These are phyloP conservation scores for Penicillium roqueforti DNA, from an alignment of 495 filamentous ascomycete species.

Conservation along the genomic window DNA sequence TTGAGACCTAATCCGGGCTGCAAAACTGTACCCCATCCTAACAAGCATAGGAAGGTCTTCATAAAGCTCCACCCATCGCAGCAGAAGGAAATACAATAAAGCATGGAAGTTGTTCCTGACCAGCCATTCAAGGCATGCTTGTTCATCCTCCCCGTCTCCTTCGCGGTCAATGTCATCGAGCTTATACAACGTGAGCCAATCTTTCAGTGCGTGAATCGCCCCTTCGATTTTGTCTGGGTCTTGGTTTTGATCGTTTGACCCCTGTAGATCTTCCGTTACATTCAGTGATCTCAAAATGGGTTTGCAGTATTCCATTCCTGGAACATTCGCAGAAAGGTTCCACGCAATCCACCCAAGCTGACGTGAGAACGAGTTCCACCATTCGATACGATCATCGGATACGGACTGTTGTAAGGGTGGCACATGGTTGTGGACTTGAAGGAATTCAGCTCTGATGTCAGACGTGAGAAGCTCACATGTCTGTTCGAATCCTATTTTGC, in stretches of 20 bases:
- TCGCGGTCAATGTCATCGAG: not conserved
- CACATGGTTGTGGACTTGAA: not conserved
- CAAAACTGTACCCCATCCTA: constrained; percentile 7
- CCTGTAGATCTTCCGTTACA: not conserved
- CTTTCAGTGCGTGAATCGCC: not conserved
- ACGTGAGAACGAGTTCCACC: constrained; percentile 18
- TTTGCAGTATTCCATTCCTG: constrained; percentile 6
- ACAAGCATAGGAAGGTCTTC: not conserved
- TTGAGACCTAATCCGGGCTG: constrained; percentile 9
- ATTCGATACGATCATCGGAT: not conserved
- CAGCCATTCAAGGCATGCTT: constrained; percentile 10
- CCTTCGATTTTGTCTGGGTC: not conserved
- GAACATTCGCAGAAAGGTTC: constrained; percentile 16
- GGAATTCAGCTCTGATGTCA: constrained; percentile 18
- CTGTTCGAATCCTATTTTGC: constrained; percentile 11
- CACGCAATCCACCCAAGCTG: constrained; percentile 34
- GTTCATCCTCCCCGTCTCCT: not conserved
- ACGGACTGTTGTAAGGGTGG: not conserved
- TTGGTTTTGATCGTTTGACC: not conserved
- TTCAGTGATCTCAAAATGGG: constrained; percentile 6
- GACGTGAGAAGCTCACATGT: constrained; percentile 3
- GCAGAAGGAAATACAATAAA: constrained; percentile 11
- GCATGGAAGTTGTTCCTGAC: constrained; percentile 4
- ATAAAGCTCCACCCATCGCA: constrained; percentile 16
- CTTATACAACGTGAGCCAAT: constrained; percentile 5